Conservation (phyloP, 78 protist genomes). For the Dictyostelium purpureum region DNA sequence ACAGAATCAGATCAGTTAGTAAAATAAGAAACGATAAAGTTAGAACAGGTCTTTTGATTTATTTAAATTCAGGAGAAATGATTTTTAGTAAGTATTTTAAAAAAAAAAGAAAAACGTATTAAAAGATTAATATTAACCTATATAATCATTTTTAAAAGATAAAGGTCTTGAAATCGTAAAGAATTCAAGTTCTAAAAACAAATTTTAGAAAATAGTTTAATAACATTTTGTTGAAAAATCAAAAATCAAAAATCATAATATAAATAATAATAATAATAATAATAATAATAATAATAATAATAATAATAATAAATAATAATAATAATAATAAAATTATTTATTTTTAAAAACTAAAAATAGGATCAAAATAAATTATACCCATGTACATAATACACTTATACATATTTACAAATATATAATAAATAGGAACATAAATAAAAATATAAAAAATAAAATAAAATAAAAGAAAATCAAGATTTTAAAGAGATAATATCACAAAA, state of each 20-base stretch:
- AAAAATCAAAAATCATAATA: too few species aligned
- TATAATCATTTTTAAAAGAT: neutral
- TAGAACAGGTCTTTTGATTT: slow-evolving; percentile 1
- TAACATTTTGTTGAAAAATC: neutral
- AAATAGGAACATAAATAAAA: too few species aligned
- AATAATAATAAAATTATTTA: neutral
- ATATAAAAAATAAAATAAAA: too few species aligned
- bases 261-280: too few species aligned
- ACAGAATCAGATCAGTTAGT: slow-evolving; percentile 14
- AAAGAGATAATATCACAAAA: too few species aligned
- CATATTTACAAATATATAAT: too few species aligned
- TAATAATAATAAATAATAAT: neutral
- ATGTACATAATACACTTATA: too few species aligned
- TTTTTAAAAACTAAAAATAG: too few species aligned
- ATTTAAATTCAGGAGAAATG: slow-evolving; percentile 50
- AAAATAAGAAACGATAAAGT: slow-evolving; percentile 28
- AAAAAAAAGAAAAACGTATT: too few species aligned
- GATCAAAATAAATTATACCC: too few species aligned
- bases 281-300: neutral
- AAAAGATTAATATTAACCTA: neutral
- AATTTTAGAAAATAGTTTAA: neutral
- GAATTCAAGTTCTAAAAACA: neutral
- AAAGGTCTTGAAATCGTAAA: slow-evolving; percentile 8
- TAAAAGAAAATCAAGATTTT: too few species aligned
- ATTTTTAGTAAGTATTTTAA: slow-evolving; percentile 24